Conservation (phyloP, 1,284 basidiomycete genomes). For the Cutaneotrichosporon spelunceum region DNA sequence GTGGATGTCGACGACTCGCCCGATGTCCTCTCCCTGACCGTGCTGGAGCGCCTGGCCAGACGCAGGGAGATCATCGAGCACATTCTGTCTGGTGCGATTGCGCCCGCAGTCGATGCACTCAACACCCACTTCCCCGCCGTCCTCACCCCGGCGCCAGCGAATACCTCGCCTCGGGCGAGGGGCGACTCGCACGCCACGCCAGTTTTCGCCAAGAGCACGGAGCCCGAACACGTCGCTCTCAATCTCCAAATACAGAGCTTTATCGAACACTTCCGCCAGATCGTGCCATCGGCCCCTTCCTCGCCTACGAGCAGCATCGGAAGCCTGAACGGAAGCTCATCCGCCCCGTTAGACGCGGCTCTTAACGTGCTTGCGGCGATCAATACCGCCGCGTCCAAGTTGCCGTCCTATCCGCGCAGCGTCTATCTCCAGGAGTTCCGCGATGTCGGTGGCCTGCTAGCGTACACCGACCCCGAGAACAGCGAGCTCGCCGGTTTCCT, state of each 20-base stretch:
- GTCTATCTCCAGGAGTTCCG: constrained; percentile 48
- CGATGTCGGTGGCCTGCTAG: constrained; percentile 48
- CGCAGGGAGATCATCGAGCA: constrained; percentile 41
- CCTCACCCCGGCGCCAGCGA: constrained; percentile 17
- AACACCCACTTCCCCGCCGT: constrained; percentile 41
- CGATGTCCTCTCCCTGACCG: constrained; percentile 22
- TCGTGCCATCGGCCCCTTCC: constrained; percentile 28
- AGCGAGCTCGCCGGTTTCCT: constrained; percentile 47
- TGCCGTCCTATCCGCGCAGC: constrained; percentile 37
- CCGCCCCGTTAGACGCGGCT: constrained; percentile 13
- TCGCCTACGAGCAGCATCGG: constrained; percentile 34
- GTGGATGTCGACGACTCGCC: constrained; percentile 18
- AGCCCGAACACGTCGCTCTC: constrained; percentile 42
- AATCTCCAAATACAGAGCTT: constrained; percentile 50
- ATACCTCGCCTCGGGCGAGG: background rate
- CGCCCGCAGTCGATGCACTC: constrained; percentile 36
- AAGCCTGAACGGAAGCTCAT: constrained; percentile 19
- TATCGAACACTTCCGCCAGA: constrained; percentile 37
- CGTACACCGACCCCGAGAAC: constrained; percentile 48
- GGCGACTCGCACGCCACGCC: constrained; percentile 28
- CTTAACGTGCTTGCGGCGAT: constrained; percentile 31
- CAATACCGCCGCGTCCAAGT: constrained; percentile 42
- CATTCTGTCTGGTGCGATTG: constrained; percentile 43
- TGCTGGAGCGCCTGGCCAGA: constrained; percentile 34
- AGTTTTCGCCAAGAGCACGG: constrained; percentile 29